Base-by-base conservation (phyloP, 495 filamentous ascomycete genomes). In the Trichocladium antarcticum region DNA sequence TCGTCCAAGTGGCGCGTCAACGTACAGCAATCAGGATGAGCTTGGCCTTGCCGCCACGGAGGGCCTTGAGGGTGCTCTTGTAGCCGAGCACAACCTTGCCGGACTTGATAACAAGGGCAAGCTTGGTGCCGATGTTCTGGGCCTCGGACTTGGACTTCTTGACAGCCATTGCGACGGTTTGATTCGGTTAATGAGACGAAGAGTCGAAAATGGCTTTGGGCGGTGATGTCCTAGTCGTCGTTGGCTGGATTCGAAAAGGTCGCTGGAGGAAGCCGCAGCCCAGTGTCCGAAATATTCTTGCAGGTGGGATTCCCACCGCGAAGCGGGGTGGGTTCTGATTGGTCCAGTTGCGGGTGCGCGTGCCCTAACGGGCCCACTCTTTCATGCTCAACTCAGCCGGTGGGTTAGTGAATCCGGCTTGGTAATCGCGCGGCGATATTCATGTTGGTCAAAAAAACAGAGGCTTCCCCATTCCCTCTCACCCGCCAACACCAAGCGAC, bases 41-140 rank as follows among this genome's bases (percentile, higher is more conserved):
- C 77, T 83, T 83, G 58, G 81, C 81, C 73, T 88, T 89, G 63
- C 85, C 84, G 45, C 79, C 81, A 64, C 92, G 88, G 59, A 98
- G 82, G 48, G 80, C 81, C 83, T 98, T 98, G 68, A 97, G 83
- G 63, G 89, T 95, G 51, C 85, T 89, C 73, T 93, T 89, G 80
- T 93, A 92, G 58, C 92, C 92, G 55, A 95, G 55, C 22, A 62
- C 59, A 47, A 63, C 82, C 75, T 94, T 94, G 60, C 89, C 89
- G 51, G 81, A 85, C 80, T 95, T 96, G 84, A 96, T 92, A 52
- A 95, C 89, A 70, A 95, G 81, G 64, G 85, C 86, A 56, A 92
- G 75, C 60, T 85, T 83, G 67, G 82, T 81, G 75, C 86, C 87
- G 76, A 90, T 87, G 77, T 76, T 83, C 78, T 95, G 87, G 63